These are phyloP conservation scores for Dendrobium huoshanense DNA, from an alignment of 106 monocot genomes.

Conservation along the genomic window DNA sequence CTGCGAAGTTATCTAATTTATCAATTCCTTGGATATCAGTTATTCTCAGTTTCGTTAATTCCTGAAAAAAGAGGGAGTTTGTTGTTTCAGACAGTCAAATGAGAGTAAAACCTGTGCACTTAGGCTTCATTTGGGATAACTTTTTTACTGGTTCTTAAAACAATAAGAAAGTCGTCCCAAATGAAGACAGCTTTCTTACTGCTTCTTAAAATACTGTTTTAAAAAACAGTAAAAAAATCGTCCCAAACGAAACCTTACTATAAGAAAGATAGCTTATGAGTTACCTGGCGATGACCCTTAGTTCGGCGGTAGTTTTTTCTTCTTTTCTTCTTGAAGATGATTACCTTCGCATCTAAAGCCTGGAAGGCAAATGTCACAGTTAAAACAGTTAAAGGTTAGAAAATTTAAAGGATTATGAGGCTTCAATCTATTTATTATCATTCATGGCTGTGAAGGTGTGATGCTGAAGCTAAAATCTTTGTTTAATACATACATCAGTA, in stretches of 20 bases:
- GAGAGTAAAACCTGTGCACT: not conserved
- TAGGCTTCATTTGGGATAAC: too few relatives aligned
- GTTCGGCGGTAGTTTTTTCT: constrained; percentile 96
- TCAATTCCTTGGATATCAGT: constrained; percentile 82
- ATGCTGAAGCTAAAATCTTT: too few relatives aligned
- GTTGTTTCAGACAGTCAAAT: not conserved
- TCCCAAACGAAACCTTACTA: too few relatives aligned
- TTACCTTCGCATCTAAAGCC: constrained; percentile 95
- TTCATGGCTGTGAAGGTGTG: too few relatives aligned
- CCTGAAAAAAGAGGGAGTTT: constrained; percentile 29
- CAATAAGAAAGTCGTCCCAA: too few relatives aligned
- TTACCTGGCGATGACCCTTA: constrained; percentile 95
- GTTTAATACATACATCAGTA: too few relatives aligned
- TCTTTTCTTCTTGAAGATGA: constrained; percentile 98
- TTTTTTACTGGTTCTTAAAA: too few relatives aligned
- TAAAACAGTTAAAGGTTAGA: not conserved
- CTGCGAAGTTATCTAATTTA: constrained; percentile 36
- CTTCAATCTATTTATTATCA: too few relatives aligned
- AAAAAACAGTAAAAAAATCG: too few relatives aligned
- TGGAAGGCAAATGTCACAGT: constrained; percentile 12
- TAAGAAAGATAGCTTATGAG: not conserved
- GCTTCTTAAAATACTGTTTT: too few relatives aligned
- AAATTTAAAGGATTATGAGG: not conserved
- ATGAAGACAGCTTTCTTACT: too few relatives aligned
- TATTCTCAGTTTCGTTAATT: constrained; percentile 89